phyloP scores from a whole-genome alignment of 352 stramenopile species.

The Phytophthora hybrid region DNA sequence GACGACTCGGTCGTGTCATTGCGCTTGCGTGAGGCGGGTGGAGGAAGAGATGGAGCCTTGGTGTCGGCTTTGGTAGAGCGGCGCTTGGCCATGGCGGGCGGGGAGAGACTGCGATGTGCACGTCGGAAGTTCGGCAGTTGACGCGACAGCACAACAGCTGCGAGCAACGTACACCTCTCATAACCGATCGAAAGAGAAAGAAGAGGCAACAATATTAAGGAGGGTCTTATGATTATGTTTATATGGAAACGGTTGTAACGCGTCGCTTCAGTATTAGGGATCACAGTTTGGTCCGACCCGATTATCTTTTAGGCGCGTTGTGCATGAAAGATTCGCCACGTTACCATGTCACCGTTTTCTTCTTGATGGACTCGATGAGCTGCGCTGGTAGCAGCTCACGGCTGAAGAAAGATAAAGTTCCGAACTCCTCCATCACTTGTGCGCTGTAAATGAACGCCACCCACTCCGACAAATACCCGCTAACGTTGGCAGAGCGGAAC shows the following conservation, averaged over 20 bases:
- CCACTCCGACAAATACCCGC: slow-evolving; percentile 46
- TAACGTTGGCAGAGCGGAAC: slow-evolving; percentile 15
- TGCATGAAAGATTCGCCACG: no score
- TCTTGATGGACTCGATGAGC: slow-evolving; percentile 61
- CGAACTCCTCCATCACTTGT: slow-evolving; percentile 57
- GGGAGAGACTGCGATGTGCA: slow-evolving; percentile 24
- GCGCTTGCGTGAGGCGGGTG: slow-evolving; percentile 1
- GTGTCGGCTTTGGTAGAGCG: slow-evolving; percentile 6
- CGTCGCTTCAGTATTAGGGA: slow-evolving; percentile 30
- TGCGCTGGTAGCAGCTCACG: slow-evolving; percentile 54
- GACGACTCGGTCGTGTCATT: slow-evolving; percentile 11
- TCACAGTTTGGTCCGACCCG: slow-evolving; percentile 3
- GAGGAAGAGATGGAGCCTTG: slow-evolving; percentile 1
- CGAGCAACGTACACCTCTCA: neutral
- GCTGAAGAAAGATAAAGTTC: slow-evolving; percentile 54
- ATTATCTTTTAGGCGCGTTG: neutral
- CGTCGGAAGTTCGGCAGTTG: slow-evolving; percentile 31
- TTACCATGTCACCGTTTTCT: slow-evolving; percentile 49
- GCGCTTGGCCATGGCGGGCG: slow-evolving; percentile 24
- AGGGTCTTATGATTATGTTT: slow-evolving; percentile 3
- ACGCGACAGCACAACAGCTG: slow-evolving; percentile 23
- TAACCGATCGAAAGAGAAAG: neutral
- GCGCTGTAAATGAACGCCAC: slow-evolving; percentile 49
- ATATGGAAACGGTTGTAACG: neutral
- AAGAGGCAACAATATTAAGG: neutral